These are phyloP conservation scores for Mrakia frigida DNA, from an alignment of 768 basidiomycete genomes.

Conservation along the genomic window DNA sequence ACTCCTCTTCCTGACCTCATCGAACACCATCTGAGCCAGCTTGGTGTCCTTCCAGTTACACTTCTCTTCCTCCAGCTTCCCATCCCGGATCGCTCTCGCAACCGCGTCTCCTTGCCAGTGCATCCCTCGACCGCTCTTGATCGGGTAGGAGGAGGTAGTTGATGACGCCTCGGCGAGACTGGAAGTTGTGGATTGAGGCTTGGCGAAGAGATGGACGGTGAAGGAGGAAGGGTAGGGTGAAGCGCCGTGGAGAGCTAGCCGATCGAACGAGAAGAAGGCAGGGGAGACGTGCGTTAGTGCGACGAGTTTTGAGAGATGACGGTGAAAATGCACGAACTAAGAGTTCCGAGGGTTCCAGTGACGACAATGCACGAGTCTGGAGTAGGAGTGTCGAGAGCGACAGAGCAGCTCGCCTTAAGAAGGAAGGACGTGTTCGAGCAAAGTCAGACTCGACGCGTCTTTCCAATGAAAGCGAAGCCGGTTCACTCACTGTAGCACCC, in stretches of 20 bases:
- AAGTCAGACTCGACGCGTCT: neutral
- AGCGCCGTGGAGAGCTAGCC: constrained; percentile 17
- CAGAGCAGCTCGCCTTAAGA: constrained; percentile 7
- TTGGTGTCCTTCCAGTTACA: constrained; percentile 78
- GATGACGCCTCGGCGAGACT: neutral
- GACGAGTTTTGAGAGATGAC: too few species aligned
- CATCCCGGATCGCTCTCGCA: constrained; percentile 66
- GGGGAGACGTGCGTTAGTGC: too few species aligned
- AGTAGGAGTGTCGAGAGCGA: constrained; percentile 23
- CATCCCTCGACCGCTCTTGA: constrained; percentile 65
- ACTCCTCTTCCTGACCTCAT: constrained; percentile 56
- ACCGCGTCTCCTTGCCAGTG: constrained; percentile 86
- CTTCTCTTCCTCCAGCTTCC: constrained; percentile 63
- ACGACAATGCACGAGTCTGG: constrained; percentile 13
- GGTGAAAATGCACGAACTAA: neutral
- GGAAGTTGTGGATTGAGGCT: neutral
- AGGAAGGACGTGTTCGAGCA: neutral
- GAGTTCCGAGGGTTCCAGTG: constrained; percentile 22
- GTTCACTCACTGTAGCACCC: constrained; percentile 6
- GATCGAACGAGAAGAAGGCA: too few species aligned
- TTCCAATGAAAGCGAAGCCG: neutral
- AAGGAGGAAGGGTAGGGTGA: constrained; percentile 24
- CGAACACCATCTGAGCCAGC: constrained; percentile 77
- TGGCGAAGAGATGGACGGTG: constrained; percentile 22
- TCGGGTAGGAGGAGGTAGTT: constrained; percentile 21